Base-by-base conservation (phyloP, 768 basidiomycete species). In the Kwoniella europaea region DNA sequence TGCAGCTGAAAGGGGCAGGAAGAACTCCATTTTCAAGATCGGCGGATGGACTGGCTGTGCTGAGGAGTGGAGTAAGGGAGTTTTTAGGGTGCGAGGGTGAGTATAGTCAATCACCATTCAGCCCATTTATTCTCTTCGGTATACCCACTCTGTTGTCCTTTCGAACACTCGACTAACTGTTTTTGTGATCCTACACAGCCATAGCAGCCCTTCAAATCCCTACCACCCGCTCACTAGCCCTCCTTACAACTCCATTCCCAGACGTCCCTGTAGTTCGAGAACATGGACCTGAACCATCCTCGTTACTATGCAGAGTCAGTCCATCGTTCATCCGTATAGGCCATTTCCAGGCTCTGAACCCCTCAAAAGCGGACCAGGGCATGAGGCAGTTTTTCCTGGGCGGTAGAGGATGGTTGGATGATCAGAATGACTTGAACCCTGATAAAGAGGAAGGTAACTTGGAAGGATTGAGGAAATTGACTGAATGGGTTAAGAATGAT, bases 1-100 rank as follows among this genome's bases (percentile, higher is more conserved):
- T 99, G 10, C 97, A 98, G 82, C 88, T 99, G 74, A 99, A 98
- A 82, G 97, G 97, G 1, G 89, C 91, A 0, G 97, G 97, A 0
- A 87, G 97, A 12, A 98, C 96, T 0, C 95, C 97, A 0, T 98
- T 95, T 85, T 92, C 93, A 0, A 88, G 97, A 27, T 88, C 87
- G 63, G 96, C 97, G 3, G 97, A 98, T 82, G 97, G 97, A 0
- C 87, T 99, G 18, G 97, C 97, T 0, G 96, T 98, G 2, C 84
- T 94, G n/a, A 90, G 97, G 29, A 94, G 93, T 53, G 95, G 93
- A 4, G 90, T 98, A 35, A 90, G 96, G 58, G 97, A 98, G 84
- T 98, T 90, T 76, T 88, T 98, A 10, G 91, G 93, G 54, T 91
- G 93, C 2, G 96, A 98, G 90, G 92, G 92, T 90, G 73, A 69